These are phyloP conservation scores for Rhododendron williamsianum DNA, from an alignment of 148 eudicot genomes.

Conservation along the genomic window DNA sequence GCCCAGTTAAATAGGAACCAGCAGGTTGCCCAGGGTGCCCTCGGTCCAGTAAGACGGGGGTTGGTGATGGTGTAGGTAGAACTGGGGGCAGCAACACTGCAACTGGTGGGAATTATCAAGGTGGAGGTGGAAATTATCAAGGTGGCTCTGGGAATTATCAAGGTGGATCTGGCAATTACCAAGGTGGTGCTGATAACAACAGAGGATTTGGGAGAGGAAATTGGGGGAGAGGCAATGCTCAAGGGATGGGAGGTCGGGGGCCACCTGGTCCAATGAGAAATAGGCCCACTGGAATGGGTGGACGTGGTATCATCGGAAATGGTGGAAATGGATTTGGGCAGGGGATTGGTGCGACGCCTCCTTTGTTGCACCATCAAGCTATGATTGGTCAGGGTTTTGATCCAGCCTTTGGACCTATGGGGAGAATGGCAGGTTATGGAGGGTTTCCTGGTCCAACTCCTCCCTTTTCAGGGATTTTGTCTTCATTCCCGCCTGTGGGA, in stretches of 20 bases:
- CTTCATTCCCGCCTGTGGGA: slow-evolving; percentile 66
- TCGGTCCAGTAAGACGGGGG: slow-evolving; percentile 2
- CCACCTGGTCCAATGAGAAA: slow-evolving; percentile 54
- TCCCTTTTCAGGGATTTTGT: slow-evolving; percentile 65
- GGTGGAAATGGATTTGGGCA: slow-evolving; percentile 72
- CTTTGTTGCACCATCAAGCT: slow-evolving; percentile 67
- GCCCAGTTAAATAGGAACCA: slow-evolving; percentile 59
- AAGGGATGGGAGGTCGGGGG: slow-evolving; percentile 62
- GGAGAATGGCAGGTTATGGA: slow-evolving; percentile 59
- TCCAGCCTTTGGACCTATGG: slow-evolving; percentile 87
- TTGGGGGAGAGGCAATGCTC: slow-evolving; percentile 79
- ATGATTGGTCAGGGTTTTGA: slow-evolving; percentile 94
- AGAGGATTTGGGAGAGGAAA: slow-evolving; percentile 56
- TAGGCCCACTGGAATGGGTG: slow-evolving; percentile 52
- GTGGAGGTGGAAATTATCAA: slow-evolving; percentile 14
- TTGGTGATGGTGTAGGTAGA: slow-evolving; percentile 46
- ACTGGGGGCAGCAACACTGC: slow-evolving; percentile 32
- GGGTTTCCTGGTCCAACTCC: slow-evolving; percentile 65
- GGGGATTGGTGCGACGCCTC: slow-evolving; percentile 59
- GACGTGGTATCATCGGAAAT: slow-evolving; percentile 65
- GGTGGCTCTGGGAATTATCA: neutral
- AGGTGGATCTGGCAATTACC: slow-evolving; percentile 30
- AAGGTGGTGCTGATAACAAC: slow-evolving; percentile 33
- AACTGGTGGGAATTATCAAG: slow-evolving; percentile 20
- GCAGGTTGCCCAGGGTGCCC: slow-evolving; percentile 22